Evolutionary conservation across 1,284 basidiomycete species (phyloP), one percentile per base, ranked within the genome.

Genomic region (Cystobasidium sp.): DNA sequence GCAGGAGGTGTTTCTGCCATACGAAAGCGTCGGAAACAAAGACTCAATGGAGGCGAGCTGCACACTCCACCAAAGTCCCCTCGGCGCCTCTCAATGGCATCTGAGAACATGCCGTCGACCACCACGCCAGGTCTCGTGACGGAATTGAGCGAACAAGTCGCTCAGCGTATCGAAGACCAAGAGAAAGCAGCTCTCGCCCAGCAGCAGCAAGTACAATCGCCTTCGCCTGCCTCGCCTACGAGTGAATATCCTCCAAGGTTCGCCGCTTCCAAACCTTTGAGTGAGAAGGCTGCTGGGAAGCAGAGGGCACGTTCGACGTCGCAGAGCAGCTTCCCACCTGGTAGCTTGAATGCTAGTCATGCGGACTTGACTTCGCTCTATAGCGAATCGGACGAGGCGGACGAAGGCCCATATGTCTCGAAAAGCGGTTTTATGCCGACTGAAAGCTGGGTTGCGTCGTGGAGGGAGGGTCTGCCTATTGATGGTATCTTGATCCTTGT

Each of bases 401-500:
- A 70, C 43, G 65, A 71, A 16, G 71, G 55, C 18, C 72, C 75
- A 44, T 80, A 78, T 49, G 74, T 78, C 3, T 76, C 77, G 8
- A 78, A 77, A 74, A 94, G 92, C 80, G 92, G 93, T 0, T 97
- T 96, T 82, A 86, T 94, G 4, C 93, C 94, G 7, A 95, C 93
- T 1, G 92, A 96, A 81, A 92, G 93, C 87, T 97, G 94, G 76
- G 89, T 92, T 6, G 88, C 90, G 47, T 92, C 91, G 0, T 93
- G 91, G 92, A 89, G 92, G 76, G 89, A 91, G 85, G 91, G 91
- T 10, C 84, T 94, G 44, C 94, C 94, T 5, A 86, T 97, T 41
- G 94, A 96, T 81, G 85, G 88, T 0, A 88, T 96, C 39, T 88
- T 94, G 84, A 83, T 96, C 10, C 84, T 91, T 22, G 90, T 94